phyloP scores from a whole-genome alignment of 225 moss, liverwort and hornwort species.

The Ulota crispa region DNA sequence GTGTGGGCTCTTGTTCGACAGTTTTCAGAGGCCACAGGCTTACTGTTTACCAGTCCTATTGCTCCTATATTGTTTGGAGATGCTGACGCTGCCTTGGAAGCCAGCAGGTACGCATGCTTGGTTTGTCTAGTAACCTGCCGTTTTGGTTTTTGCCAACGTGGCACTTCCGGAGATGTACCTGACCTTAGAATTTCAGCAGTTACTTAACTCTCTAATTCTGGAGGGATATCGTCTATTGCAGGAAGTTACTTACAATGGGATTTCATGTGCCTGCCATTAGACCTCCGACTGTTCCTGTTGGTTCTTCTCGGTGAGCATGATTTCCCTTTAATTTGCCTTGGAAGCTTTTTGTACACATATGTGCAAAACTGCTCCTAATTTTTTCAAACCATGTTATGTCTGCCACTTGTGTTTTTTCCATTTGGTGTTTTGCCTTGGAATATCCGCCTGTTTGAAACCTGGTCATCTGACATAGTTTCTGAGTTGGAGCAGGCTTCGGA shows the following conservation, averaged over 20 bases:
- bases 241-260: constrained; percentile 74
- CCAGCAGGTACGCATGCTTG: constrained; percentile 74
- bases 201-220: neutral
- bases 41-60: constrained; percentile 80
- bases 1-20: constrained; percentile 87
- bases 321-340: constrained; percentile 2
- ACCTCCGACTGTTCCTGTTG: constrained; percentile 86
- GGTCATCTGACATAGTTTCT: constrained; percentile 11
- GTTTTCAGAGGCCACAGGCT: constrained; percentile 76
- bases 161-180: constrained; percentile 15
- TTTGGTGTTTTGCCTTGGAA: neutral
- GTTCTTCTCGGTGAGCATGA: constrained; percentile 75
- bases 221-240: constrained; percentile 34
- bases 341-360: too few relatives aligned
- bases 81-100: constrained; percentile 71
- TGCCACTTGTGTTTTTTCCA: neutral
- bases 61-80: constrained; percentile 87
- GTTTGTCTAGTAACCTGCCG: constrained; percentile 14
- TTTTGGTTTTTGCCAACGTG: neutral
- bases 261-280: constrained; percentile 96
- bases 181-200: constrained; percentile 1
- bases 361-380: too few relatives aligned
- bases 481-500: constrained; percentile 70
- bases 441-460: neutral
- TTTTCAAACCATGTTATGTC: neutral